Evolutionary conservation across 257 asterid species (phyloP).

Genomic region (Nicotiana obtusifolia): DNA sequence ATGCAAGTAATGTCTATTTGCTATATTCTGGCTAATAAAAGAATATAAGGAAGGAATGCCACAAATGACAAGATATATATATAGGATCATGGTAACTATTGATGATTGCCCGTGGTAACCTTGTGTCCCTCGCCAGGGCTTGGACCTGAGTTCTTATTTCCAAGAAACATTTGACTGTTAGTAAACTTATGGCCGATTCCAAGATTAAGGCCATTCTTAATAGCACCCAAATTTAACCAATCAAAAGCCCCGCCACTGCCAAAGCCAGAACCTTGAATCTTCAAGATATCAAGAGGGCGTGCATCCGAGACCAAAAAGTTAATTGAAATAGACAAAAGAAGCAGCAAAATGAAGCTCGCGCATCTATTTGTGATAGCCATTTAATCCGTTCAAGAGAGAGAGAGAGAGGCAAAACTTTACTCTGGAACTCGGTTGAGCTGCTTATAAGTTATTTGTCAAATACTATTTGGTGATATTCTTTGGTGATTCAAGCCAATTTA

Average conservation of each 20-base stretch:
- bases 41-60: background rate
- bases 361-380: background rate
- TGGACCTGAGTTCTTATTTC: conserved; percentile 30
- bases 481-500: background rate
- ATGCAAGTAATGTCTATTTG: no score
- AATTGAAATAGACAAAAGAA: conserved; percentile 19
- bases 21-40: no score
- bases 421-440: background rate
- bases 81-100: background rate
- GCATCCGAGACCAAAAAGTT: conserved; percentile 19
- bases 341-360: background rate
- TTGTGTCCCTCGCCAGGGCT: conserved; percentile 31
- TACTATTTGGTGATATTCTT: background rate
- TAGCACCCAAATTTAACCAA: conserved; percentile 8
- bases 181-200: conserved; percentile 6
- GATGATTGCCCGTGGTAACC: conserved; percentile 1
- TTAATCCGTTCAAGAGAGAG: conserved; percentile 6
- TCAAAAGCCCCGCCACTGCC: background rate
- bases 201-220: conserved; percentile 17
- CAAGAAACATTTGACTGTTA: background rate
- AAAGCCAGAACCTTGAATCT: background rate
- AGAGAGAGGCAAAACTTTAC: background rate
- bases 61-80: background rate
- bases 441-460: background rate
- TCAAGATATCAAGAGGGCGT: conserved; percentile 27